Conservation (phyloP, 148 eudicot species). For the Tetragonia tetragonoides region DNA sequence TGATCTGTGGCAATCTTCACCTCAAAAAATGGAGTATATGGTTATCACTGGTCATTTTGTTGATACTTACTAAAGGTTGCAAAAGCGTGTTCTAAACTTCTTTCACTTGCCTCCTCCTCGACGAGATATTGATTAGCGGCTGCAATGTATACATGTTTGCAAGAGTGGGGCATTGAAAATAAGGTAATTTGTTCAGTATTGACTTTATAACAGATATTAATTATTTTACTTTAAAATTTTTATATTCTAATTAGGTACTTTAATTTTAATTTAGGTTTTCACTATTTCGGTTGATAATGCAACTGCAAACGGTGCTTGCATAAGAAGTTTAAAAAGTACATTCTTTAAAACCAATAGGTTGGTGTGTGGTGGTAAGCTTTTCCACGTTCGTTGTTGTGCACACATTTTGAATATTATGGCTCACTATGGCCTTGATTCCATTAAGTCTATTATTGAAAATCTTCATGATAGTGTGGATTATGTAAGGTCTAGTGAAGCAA, state of each 20-base stretch:
- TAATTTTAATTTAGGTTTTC: no score
- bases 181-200: neutral
- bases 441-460: neutral
- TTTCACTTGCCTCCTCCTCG: slow-evolving; percentile 17
- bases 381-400: slow-evolving; percentile 27
- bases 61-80: slow-evolving; percentile 9
- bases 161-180: slow-evolving; percentile 9
- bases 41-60: neutral
- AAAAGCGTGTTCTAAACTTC: slow-evolving; percentile 11
- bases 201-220: neutral
- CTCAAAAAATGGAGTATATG: no score
- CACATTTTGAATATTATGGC: slow-evolving; percentile 21
- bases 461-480: slow-evolving; percentile 21
- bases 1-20: no score
- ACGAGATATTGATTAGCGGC: neutral
- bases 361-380: slow-evolving; percentile 9
- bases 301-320: no score
- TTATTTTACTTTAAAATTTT: neutral
- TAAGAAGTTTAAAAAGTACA: no score
- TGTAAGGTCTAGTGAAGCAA: neutral
- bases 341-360: neutral
- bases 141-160: neutral
- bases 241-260: neutral
- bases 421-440: slow-evolving; percentile 4
- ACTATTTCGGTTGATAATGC: no score